Evolutionary conservation across 768 basidiomycete genomes (phyloP), one percentile per base, ranked within the genome.

Genomic region (Boletus rufocinnamomeus): DNA sequence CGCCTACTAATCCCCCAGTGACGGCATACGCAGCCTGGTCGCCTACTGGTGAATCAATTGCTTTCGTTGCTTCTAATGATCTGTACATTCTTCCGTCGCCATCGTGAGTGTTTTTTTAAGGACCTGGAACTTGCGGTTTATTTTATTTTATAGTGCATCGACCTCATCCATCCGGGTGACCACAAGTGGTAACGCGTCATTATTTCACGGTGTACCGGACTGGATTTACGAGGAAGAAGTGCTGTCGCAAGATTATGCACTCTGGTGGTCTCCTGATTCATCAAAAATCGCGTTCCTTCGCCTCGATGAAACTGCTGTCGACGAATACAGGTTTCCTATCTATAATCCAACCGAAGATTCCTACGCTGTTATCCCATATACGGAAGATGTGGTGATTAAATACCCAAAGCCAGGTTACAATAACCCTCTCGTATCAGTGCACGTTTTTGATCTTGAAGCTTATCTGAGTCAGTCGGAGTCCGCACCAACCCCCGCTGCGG

Each of bases 191-290:
- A 91, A 88, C 52, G 80, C 84, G 0, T 88, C 89, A 0, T 79
- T 95, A 17, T 97, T 98, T 79, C 86, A 98, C 66, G 97, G 97
- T 8, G 90, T 97, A 2, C 92, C 94, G 0, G 94, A 97, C 70
- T 98, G 97, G 96, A 96, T 98, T 6, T 95, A 95, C 72, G 94
- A 96, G 71, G 93, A 96, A 69, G 94, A 97, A 70, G 85, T 98
- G 25, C 89, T 94, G 64, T 75, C 80, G 4, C 69, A 75, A 40
- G 84, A 94, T 68, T 85, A 72, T 49, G 87, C 95, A 0, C 77
- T 96, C 6, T 98, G 94, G 94, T 98, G 91, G 89, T 89, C 91
- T 11, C 96, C 95, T 4, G 66, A 76, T 51, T 73, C 76, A 0
- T 63, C 71, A 3, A 75, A 77, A 35, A 61, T 99, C 45, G 93